These are phyloP conservation scores for Helicocarpus griseus DNA, from an alignment of 2,329 filamentous ascomycete genomes.

Conservation along the genomic window DNA sequence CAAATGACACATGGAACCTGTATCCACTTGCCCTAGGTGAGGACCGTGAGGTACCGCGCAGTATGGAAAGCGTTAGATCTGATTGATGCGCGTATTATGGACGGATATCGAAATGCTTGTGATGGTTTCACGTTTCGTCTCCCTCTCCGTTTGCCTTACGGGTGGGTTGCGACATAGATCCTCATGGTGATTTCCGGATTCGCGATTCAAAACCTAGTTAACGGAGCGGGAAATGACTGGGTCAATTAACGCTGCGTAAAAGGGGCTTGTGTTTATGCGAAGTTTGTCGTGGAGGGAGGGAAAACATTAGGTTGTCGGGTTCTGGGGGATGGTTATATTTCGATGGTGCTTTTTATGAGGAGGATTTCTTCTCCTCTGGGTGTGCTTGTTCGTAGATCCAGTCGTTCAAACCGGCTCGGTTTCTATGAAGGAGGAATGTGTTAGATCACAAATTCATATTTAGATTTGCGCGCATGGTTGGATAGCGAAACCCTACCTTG, in stretches of 20 bases:
- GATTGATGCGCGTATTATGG: too few species aligned
- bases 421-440: slow-evolving; percentile 39
- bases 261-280: not conserved
- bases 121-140: too few species aligned
- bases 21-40: too few species aligned
- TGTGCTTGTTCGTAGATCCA: slow-evolving; percentile 89
- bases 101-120: too few species aligned
- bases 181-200: too few species aligned
- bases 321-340: not conserved
- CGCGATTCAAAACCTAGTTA: too few species aligned
- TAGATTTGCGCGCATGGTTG: not conserved
- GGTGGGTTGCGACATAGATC: too few species aligned
- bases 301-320: too few species aligned
- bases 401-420: slow-evolving; percentile 82
- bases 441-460: not conserved
- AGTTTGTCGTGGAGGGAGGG: not conserved
- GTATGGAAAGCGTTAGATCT: too few species aligned
- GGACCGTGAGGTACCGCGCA: too few species aligned
- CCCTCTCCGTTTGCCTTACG: too few species aligned
- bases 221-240: not conserved
- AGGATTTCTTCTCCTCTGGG: slow-evolving; percentile 21
- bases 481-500: slow-evolving; percentile 42
- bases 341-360: slow-evolving; percentile 3
- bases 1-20: too few species aligned
- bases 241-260: not conserved